Base-by-base conservation (phyloP, 1,139 yeast genomes). In the Pichia sp. region DNA sequence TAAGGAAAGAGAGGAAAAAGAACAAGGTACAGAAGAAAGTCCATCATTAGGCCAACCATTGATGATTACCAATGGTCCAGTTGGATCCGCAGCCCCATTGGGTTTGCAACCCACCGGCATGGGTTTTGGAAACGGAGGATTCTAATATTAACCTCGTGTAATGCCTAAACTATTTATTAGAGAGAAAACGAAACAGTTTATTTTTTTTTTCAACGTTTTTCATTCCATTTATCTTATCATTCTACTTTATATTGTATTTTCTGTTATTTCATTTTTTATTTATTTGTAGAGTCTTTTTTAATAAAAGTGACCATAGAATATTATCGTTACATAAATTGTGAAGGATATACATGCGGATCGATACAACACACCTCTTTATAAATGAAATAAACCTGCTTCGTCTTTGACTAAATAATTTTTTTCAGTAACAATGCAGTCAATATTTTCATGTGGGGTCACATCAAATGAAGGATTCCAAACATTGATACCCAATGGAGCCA, bases 401-500 rank as follows among this genome's bases (percentile, higher is more conserved):
- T 70, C 67, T 54, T 80, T 79, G 9, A 62, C 60, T 46, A 69
- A 66, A 6, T 75, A 85, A 4, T 75, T 76, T 41, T 73, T 68
- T 62, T 92, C 97, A 1, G 97, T 90, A 32, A 90, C 86, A 51
- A 92, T 86, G 48, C 88, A 85, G 58, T 88, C 96, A 46, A 92
- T 87, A 41, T 83, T 68, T 40, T 72, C 73, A 56, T 81, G 79
- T 0, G 96, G 95, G 6, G 97, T 87, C 10, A 92, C 90, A 61
- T 92, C 98, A 57, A 92, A 92, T 0, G 97, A 85, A 1, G 98
- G 98, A 58, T 92, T 92, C 97, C 97, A 92, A 1, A 87, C 95
- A 3, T 73, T 69, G 36, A 90, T 84, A 0, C 84, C 85, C 2
- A 85, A 85, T 2, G 97, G 94, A 0, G 96, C 95, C 46, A 85